Evolutionary conservation across 495 filamentous ascomycete species (phyloP).

Genomic region (Podospora comata): DNA sequence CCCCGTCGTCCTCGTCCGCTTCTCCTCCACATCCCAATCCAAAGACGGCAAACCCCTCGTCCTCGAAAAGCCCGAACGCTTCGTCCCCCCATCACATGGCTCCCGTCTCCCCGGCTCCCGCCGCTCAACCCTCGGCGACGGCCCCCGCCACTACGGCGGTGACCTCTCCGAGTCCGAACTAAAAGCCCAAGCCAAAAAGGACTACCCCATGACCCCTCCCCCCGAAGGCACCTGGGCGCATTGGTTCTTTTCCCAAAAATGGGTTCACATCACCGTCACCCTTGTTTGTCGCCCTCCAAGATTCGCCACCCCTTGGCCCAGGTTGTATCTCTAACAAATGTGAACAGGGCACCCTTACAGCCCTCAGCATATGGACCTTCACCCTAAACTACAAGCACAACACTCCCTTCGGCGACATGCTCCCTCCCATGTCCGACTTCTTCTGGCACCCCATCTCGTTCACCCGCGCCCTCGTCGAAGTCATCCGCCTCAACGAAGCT

Average conservation of each 20-base stretch:
- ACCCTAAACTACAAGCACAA: slow-evolving; percentile 64
- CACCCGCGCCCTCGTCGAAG: slow-evolving; percentile 54
- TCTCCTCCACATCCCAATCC: slow-evolving; percentile 16
- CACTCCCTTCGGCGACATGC: slow-evolving; percentile 68
- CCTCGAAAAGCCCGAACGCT: slow-evolving; percentile 75
- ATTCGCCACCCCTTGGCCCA: background rate
- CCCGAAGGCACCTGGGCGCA: slow-evolving; percentile 68
- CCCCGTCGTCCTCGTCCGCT: slow-evolving; percentile 12
- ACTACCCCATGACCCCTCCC: slow-evolving; percentile 82
- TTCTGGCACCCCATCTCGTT: slow-evolving; percentile 62
- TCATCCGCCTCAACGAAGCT: slow-evolving; percentile 66
- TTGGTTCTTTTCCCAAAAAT: slow-evolving; percentile 68
- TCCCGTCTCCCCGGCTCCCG: slow-evolving; percentile 53
- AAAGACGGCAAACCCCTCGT: slow-evolving; percentile 39
- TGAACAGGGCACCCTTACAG: slow-evolving; percentile 60
- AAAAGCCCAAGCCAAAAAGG: slow-evolving; percentile 56
- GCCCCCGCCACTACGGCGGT: slow-evolving; percentile 64
- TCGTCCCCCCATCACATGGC: slow-evolving; percentile 82
- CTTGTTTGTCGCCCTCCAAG: slow-evolving; percentile 52
- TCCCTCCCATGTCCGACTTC: slow-evolving; percentile 60
- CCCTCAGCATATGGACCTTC: slow-evolving; percentile 65
- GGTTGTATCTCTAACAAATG: background rate
- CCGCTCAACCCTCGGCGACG: slow-evolving; percentile 1
- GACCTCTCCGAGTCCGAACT: slow-evolving; percentile 56
- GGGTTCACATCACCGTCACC: slow-evolving; percentile 74